Evolutionary conservation across 1,139 yeast species (phyloP).

Genomic region (Saccharomyces uvarum): DNA sequence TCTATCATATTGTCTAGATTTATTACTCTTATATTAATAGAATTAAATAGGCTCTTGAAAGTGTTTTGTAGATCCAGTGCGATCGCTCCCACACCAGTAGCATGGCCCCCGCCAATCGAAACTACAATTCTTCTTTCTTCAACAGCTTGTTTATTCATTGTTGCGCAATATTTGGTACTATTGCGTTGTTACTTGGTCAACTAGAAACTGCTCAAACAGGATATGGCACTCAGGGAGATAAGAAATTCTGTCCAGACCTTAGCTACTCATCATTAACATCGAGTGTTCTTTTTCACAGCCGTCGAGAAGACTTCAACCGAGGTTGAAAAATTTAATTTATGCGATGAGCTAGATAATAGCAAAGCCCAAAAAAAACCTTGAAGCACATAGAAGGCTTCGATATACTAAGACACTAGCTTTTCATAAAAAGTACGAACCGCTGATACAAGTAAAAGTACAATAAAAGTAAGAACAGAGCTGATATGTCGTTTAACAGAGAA

Average conservation of each 20-base stretch:
- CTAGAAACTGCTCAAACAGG: neutral
- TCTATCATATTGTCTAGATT: constrained; percentile 35
- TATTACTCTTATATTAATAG: constrained; percentile 34
- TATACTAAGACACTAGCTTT: neutral
- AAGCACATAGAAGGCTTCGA: neutral
- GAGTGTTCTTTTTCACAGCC: neutral
- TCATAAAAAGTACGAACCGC: neutral
- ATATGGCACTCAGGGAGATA: neutral
- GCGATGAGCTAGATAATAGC: neutral
- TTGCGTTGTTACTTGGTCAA: too few relatives aligned
- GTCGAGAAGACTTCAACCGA: neutral
- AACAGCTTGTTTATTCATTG: constrained; percentile 5
- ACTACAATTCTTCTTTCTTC: constrained; percentile 36
- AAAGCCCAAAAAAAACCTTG: neutral
- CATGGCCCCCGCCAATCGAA: constrained; percentile 70
- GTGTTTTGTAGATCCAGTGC: constrained; percentile 20
- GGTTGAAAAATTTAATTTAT: neutral
- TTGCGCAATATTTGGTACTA: neutral
- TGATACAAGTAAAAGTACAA: neutral
- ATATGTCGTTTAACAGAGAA: constrained; percentile 52
- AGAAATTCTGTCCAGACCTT: neutral
- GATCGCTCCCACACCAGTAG: constrained; percentile 42
- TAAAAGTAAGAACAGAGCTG: neutral
- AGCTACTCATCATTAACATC: neutral
- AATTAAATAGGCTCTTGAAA: constrained; percentile 20